phyloP scores from a whole-genome alignment of 768 basidiomycete species.

The Pleurotus tuber-regium region DNA sequence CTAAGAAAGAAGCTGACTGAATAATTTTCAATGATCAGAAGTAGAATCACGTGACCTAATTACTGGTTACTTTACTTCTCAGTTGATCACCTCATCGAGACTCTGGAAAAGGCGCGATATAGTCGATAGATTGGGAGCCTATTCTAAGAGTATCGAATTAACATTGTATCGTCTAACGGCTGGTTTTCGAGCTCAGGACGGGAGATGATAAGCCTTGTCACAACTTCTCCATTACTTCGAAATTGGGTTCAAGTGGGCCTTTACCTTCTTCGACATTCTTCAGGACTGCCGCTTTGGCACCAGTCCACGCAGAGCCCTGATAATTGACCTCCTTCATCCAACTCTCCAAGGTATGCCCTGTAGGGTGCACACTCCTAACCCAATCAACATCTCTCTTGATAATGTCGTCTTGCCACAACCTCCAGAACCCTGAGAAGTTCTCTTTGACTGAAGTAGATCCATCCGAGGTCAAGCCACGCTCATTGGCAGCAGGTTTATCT shows the following conservation, averaged over 20 bases:
- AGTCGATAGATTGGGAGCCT: too few species aligned
- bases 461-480: slow-evolving; percentile 21
- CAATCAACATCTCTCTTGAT: slow-evolving; percentile 43
- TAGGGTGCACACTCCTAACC: slow-evolving; percentile 37
- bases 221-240: slow-evolving; percentile 13
- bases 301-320: slow-evolving; percentile 13
- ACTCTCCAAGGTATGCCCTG: slow-evolving; percentile 31
- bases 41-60: too few species aligned
- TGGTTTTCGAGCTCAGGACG: too few species aligned
- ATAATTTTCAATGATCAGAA: too few species aligned
- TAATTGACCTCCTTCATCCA: slow-evolving; percentile 40
- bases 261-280: slow-evolving; percentile 32
- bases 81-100: too few species aligned
- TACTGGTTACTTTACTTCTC: too few species aligned
- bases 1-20: too few species aligned
- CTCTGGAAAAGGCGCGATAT: too few species aligned
- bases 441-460: slow-evolving; percentile 30
- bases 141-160: too few species aligned
- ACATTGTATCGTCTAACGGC: too few species aligned
- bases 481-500: slow-evolving; percentile 28
- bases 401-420: slow-evolving; percentile 39
- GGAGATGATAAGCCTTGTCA: too few species aligned
- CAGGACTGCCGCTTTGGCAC: slow-evolving; percentile 20
- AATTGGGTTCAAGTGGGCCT: slow-evolving; percentile 22
- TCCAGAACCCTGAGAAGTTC: slow-evolving; percentile 45